Base-by-base conservation (phyloP, 2,329 filamentous ascomycete genomes). In the Scedosporium dehoogii region DNA sequence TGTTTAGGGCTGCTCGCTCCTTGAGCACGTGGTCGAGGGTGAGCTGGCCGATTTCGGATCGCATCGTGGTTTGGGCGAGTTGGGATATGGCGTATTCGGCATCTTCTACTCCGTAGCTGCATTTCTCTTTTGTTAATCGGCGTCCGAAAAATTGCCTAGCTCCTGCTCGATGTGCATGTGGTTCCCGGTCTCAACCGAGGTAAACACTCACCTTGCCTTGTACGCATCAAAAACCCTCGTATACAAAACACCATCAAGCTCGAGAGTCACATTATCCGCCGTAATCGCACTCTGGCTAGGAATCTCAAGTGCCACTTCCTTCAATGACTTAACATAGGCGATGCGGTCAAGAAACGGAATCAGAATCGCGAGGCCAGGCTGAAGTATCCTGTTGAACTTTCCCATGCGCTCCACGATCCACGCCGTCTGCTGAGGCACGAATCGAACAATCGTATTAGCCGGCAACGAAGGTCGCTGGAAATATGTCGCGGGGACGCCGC, bases 371-470 rank as follows among this genome's bases (percentile, higher is more conserved):
- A 99, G 81, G 63, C 94, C 94, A 3, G 94, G 94, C 70, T 97
- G 85, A 59, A 99, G 80, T 70, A 99, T 97, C 64, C 92, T 85
- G 77, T 91, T 89, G 79, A 96, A 99, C 76, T 92, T 94, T 70
- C 94, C 94, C 94, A 99, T 99, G 72, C 94, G 92, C 84, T 99
- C 94, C 63, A 99, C 94, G 64, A 99, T 93, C 94, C 94, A 99
- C 74, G 94, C 94, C 69, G 93, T 97, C 80, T 99, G 94, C 77
- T 99, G 94, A n/a, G 94, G 94, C 51, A 99, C 94, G 76, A 97
- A 99, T 64, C 93, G 91, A 69, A 99, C 81, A 66, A 99, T 81
- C 3, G 94, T 99, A 77, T 99, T 99, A 68, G 92, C 90, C 29
- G 94, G 94, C 60, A 97, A 81, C 23, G 83, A 80, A 12, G 82